phyloP scores from a whole-genome alignment of 331 rosid genomes.

The Erythrophleum ivorense region DNA sequence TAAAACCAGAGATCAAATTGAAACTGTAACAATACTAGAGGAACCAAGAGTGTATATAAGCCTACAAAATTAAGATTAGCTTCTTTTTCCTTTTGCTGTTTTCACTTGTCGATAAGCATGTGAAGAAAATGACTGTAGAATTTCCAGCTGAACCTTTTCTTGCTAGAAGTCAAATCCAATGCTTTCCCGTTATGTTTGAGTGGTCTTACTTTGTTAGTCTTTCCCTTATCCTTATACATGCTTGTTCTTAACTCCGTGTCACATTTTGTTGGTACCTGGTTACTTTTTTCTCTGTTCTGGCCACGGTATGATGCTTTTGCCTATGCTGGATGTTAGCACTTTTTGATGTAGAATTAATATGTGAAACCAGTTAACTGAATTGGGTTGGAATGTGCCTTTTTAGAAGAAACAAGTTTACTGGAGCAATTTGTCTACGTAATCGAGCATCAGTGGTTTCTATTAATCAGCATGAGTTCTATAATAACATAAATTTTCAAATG shows the following conservation, averaged over 20 bases:
- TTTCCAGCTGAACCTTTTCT: not conserved
- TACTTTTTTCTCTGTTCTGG: not conserved
- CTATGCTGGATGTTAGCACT: not conserved
- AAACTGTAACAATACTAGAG: too few species aligned
- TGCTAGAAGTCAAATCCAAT: not conserved
- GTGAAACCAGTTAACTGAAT: not conserved
- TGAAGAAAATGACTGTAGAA: not conserved
- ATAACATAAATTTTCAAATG: too few species aligned
- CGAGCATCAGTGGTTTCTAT: not conserved
- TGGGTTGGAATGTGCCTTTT: not conserved
- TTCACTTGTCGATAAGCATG: too few species aligned
- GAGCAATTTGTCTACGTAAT: constrained; percentile 13
- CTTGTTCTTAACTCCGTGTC: not conserved
- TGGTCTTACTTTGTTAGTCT: not conserved
- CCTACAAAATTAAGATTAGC: too few species aligned
- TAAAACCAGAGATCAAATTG: too few species aligned
- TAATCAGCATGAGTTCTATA: not conserved
- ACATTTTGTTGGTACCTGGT: not conserved
- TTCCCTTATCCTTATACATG: not conserved
- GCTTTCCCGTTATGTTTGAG: not conserved
- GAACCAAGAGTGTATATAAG: too few species aligned
- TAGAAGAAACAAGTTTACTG: not conserved
- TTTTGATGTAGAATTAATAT: not conserved
- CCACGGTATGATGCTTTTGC: not conserved
- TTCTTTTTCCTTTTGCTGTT: too few species aligned